Evolutionary conservation across 805 yeast species (phyloP).

Genomic region (Wickerhamiella hasegawae): DNA sequence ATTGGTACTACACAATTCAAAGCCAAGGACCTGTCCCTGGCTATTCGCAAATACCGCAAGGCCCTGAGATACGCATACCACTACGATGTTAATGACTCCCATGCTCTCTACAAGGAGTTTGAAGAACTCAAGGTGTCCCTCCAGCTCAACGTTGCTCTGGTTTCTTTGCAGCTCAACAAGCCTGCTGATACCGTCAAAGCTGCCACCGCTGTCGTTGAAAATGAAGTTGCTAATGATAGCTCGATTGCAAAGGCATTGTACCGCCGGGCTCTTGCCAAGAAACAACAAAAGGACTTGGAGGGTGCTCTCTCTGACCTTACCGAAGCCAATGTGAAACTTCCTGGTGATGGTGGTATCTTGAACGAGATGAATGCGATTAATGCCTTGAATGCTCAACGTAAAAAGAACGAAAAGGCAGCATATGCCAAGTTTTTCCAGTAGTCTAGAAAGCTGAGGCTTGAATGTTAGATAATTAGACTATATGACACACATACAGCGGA

Average conservation of each 20-base stretch:
- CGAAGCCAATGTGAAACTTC: constrained; percentile 46
- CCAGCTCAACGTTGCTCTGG: constrained; percentile 58
- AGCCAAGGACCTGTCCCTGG: constrained; percentile 36
- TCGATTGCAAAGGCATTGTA: constrained; percentile 73
- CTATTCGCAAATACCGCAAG: constrained; percentile 57
- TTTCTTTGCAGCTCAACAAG: constrained; percentile 47
- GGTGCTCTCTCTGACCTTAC: constrained; percentile 51
- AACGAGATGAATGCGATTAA: constrained; percentile 50
- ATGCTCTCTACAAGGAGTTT: constrained; percentile 26
- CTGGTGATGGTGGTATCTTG: constrained; percentile 55
- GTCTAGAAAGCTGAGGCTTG: no score
- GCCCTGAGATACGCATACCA: constrained; percentile 54
- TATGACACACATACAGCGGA: no score
- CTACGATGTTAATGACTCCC: constrained; percentile 49
- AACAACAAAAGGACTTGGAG: constrained; percentile 48
- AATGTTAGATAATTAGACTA: no score
- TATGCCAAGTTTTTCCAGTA: constrained; percentile 25
- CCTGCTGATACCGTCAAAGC: constrained; percentile 39
- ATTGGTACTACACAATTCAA: constrained; percentile 69
- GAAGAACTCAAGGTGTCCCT: constrained; percentile 43
- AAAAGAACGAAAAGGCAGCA: constrained; percentile 28
- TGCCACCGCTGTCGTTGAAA: constrained; percentile 50
- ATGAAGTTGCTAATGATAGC: constrained; percentile 38
- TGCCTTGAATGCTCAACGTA: constrained; percentile 33
- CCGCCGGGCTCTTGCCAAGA: constrained; percentile 68